Evolutionary conservation across 2,329 filamentous ascomycete species (phyloP).

Genomic region (Neopestalotiopsis rosae): DNA sequence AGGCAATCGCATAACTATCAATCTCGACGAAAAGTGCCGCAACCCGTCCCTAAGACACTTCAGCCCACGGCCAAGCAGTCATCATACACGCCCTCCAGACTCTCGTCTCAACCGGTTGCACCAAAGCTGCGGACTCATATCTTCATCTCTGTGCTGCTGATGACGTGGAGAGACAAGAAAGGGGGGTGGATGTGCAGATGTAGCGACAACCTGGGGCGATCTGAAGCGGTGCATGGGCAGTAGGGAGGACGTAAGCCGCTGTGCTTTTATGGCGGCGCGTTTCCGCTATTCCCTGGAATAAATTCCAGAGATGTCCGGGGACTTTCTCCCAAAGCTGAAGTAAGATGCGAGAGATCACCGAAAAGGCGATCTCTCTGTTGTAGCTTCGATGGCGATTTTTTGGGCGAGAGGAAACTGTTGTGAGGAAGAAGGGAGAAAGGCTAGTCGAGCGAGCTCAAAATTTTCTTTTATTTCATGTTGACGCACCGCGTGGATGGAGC

Average conservation of each 20-base stretch:
- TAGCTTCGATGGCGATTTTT: conserved; percentile 99
- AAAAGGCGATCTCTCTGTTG: conserved; percentile 73
- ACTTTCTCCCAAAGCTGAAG: conserved; percentile 99
- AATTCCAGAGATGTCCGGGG: conserved; percentile 80
- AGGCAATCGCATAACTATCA: conserved; percentile 99
- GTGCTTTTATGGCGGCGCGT: conserved; percentile 99
- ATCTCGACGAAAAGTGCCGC: conserved; percentile 83
- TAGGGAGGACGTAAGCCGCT: conserved; percentile 77
- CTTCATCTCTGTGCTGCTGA: conserved; percentile 72
- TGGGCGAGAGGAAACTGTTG: conserved; percentile 83
- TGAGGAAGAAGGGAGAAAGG: conserved; percentile 42
- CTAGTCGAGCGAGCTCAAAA: conserved; percentile 19
- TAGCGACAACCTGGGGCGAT: conserved; percentile 50
- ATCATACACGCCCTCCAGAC: conserved; percentile 30
- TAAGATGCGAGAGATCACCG: conserved; percentile 41
- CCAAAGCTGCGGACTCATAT: conserved; percentile 79
- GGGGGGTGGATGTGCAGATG: conserved; percentile 44
- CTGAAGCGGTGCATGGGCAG: conserved; percentile 37
- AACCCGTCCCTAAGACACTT: conserved; percentile 51
- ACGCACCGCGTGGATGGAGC: not conserved
- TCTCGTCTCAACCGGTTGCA: conserved; percentile 26
- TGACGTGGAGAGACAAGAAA: conserved; percentile 37
- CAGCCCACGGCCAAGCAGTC: conserved; percentile 37
- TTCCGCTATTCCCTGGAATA: conserved; percentile 73
- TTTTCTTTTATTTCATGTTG: conserved; percentile 27